These are phyloP conservation scores for Scenedesmus sp. DNA, from an alignment of 163 green algal genomes.

Conservation along the genomic window DNA sequence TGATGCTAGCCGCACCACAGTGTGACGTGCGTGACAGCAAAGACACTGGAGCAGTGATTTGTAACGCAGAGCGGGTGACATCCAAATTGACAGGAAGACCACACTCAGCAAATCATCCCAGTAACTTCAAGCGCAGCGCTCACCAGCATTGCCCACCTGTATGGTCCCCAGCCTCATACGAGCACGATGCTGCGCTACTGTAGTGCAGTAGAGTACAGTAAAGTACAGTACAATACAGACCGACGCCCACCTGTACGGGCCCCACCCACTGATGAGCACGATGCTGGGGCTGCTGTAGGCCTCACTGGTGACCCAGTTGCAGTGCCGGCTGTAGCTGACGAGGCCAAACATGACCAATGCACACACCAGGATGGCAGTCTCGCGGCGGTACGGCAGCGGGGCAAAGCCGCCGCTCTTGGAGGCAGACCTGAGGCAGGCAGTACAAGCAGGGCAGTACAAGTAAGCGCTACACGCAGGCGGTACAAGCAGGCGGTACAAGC, in stretches of 20 bases:
- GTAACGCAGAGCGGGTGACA: too few relatives aligned
- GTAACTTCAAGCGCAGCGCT: too few relatives aligned
- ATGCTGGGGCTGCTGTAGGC: conserved; percentile 97
- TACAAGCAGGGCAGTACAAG: neutral
- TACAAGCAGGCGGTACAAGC: neutral
- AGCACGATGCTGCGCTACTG: too few relatives aligned
- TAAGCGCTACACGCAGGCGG: neutral
- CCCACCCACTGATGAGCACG: conserved; percentile 80
- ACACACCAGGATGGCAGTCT: conserved; percentile 5
- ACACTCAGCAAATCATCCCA: too few relatives aligned
- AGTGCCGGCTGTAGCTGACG: conserved; percentile 39
- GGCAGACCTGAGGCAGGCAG: neutral
- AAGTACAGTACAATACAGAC: too few relatives aligned
- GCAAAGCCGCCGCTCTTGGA: neutral
- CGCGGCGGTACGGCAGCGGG: neutral
- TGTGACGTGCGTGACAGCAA: neutral
- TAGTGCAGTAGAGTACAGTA: too few relatives aligned
- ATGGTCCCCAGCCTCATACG: too few relatives aligned
- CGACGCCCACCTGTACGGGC: conserved; percentile 64
- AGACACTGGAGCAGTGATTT: neutral
- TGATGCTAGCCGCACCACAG: neutral
- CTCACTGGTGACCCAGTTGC: conserved; percentile 78
- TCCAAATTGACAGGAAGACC: neutral
- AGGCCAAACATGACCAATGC: conserved; percentile 18
- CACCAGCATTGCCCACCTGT: too few relatives aligned